Evolutionary conservation across 768 basidiomycete genomes (phyloP).

Genomic region (Collybiopsis luxurians): DNA sequence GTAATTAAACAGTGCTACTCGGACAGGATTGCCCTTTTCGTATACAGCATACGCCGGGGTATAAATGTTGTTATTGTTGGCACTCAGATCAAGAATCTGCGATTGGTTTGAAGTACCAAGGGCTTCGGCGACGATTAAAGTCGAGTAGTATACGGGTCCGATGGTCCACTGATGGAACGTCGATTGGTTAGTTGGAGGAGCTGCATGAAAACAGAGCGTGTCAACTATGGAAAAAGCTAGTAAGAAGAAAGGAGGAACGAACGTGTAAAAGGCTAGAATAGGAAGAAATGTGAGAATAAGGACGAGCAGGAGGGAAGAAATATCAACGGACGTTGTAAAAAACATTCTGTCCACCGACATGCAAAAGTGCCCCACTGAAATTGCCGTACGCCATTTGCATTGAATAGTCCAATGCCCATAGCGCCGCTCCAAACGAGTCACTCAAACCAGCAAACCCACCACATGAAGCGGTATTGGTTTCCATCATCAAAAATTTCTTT

Average conservation of each 20-base stretch:
- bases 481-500: slow-evolving; percentile 61
- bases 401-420: slow-evolving; percentile 64
- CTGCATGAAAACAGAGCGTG: slow-evolving; percentile 12
- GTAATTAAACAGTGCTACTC: slow-evolving; percentile 73
- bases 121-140: slow-evolving; percentile 66
- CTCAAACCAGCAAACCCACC: slow-evolving; percentile 65
- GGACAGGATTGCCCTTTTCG: slow-evolving; percentile 59
- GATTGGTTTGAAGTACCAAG: slow-evolving; percentile 64
- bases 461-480: slow-evolving; percentile 70
- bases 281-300: slow-evolving; percentile 15
- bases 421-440: slow-evolving; percentile 59
- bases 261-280: slow-evolving; percentile 58
- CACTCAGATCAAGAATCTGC: slow-evolving; percentile 64
- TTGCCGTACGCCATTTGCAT: slow-evolving; percentile 56
- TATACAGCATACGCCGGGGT: slow-evolving; percentile 76
- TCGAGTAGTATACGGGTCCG: slow-evolving; percentile 63
- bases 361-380: slow-evolving; percentile 46
- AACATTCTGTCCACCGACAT: slow-evolving; percentile 63
- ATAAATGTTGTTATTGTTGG: slow-evolving; percentile 45
- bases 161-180: slow-evolving; percentile 52
- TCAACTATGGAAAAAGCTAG: background rate
- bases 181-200: slow-evolving; percentile 42
- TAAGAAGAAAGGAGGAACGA: slow-evolving; percentile 23
- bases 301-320: background rate
- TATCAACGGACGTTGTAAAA: slow-evolving; percentile 56